Evolutionary conservation across 2,329 filamentous ascomycete species (phyloP).

Genomic region (Raffaelea albimanens): DNA sequence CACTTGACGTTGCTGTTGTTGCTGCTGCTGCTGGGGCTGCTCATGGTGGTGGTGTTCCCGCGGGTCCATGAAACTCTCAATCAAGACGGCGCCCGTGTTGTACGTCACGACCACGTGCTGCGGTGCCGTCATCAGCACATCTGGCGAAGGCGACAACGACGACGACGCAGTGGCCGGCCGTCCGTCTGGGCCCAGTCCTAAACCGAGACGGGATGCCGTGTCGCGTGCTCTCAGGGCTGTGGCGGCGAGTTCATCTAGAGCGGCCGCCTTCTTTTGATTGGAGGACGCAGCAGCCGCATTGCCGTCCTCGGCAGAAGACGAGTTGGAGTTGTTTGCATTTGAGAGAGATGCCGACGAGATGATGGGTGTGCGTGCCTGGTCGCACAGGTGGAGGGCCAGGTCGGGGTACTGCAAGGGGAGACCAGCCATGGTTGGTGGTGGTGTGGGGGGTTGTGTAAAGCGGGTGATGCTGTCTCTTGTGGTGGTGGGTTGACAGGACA

Average conservation of each 20-base stretch:
- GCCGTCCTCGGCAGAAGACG: slow-evolving; percentile 7
- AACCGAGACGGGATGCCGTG: slow-evolving; percentile 39
- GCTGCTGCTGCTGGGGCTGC: not conserved
- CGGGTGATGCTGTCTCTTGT: too few relatives aligned
- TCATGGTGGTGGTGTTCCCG: not conserved
- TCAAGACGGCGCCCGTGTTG: slow-evolving; percentile 23
- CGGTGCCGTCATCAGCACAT: slow-evolving; percentile 32
- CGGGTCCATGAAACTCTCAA: slow-evolving; percentile 36
- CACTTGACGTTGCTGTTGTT: too few relatives aligned
- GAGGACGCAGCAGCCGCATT: slow-evolving; percentile 13
- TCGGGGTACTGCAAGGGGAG: slow-evolving; percentile 39
- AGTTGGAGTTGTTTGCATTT: not conserved
- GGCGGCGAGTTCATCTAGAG: slow-evolving; percentile 43
- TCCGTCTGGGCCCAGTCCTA: slow-evolving; percentile 35
- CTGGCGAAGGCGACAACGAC: too few relatives aligned
- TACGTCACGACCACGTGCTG: slow-evolving; percentile 52
- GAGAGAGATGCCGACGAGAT: slow-evolving; percentile 29
- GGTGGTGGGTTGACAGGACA: too few relatives aligned
- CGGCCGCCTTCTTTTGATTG: slow-evolving; percentile 24
- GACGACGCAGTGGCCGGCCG: slow-evolving; percentile 1
- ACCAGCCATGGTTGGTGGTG: slow-evolving; percentile 28
- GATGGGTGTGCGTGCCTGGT: slow-evolving; percentile 46
- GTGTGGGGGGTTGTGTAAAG: not conserved
- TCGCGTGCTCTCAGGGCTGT: slow-evolving; percentile 44
- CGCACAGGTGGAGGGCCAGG: slow-evolving; percentile 47